phyloP scores from a whole-genome alignment of 2,329 filamentous ascomycete species.

The Periconia sp. region DNA sequence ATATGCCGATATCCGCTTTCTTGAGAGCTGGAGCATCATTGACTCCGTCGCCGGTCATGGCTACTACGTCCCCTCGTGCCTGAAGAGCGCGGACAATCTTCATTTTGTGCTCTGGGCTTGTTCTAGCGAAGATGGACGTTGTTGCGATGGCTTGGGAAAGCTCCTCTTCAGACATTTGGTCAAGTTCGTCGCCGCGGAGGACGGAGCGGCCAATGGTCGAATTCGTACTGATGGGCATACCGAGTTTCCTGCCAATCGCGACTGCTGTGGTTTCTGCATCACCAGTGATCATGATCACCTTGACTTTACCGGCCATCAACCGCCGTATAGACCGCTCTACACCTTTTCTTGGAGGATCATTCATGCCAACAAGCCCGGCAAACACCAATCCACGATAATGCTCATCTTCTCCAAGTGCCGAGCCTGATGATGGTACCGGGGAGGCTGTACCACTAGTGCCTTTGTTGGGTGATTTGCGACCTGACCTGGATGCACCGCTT shows the following conservation, averaged over 20 bases:
- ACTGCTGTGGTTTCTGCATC: constrained; percentile 94
- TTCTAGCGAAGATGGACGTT: constrained; percentile 94
- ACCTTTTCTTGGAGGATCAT: constrained; percentile 88
- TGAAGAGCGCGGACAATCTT: constrained; percentile 95
- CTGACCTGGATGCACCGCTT: constrained; percentile 68
- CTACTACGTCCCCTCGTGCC: constrained; percentile 91
- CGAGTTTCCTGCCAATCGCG: constrained; percentile 92
- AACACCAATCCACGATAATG: constrained; percentile 85
- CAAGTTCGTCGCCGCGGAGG: constrained; percentile 88
- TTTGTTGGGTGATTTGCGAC: constrained; percentile 23
- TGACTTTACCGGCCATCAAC: constrained; percentile 91
- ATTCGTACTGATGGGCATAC: constrained; percentile 79
- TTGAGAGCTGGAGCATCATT: constrained; percentile 97
- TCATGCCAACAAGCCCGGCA: constrained; percentile 94
- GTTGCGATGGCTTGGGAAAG: constrained; percentile 83
- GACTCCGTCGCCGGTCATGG: constrained; percentile 98
- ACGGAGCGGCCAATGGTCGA: constrained; percentile 70
- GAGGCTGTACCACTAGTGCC: constrained; percentile 39
- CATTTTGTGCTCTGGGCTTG: constrained; percentile 96
- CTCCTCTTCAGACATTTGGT: constrained; percentile 85
- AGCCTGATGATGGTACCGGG: constrained; percentile 27
- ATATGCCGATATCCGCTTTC: constrained; percentile 96
- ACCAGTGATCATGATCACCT: constrained; percentile 98
- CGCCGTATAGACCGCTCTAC: constrained; percentile 88
- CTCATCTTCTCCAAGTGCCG: constrained; percentile 65